Base-by-base conservation (phyloP, 1,284 basidiomycete species). In the Ustilago shanxiensis region DNA sequence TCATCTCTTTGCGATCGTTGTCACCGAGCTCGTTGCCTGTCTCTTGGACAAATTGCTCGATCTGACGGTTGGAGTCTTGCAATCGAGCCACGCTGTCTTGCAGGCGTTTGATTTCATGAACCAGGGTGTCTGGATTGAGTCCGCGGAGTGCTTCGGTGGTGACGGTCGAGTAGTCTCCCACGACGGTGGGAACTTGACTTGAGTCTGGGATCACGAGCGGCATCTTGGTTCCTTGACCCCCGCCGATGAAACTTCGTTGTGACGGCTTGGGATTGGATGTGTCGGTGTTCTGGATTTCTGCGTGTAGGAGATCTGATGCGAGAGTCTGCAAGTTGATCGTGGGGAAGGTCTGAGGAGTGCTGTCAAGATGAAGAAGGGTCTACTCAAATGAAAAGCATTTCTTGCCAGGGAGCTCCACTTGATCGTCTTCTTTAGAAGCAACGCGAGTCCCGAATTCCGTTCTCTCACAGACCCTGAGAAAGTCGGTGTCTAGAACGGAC, bases 101-200 rank as follows among this genome's bases (percentile, higher is more conserved):
- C 1, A 78, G 59, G 18, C 71, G 57, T 53, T 66, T 64, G 75
- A 74, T 78, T 47, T 78, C 75, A 45, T 71, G 65, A 37, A 68
- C 55, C 16, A 78, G 57, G 1, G 75, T 78, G 14, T 71, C 71
- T 16, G 75, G 49, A 22, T 63, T 74, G 51, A 74, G 71, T 18
- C 64, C 67, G 3, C 67, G 67, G 1, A 78, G 55, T 0, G 71
- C 71, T 49, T 74, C 64, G 26, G 59, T 65, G 28, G 75, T 63
- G 18, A 74, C 71, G 24, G 53, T 65, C 16, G 64, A 55, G 20
- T 73, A 65, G 61, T 74, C 71, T 58, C 65, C 63, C 50, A 72
- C 70, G 13, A 69, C 50, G 35, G 70, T 72, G 45, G 70, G 74
- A 11, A 70, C 22, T 35, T 72, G 66, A 29, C 51, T 66, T 39